Evolutionary conservation across 2,329 filamentous ascomycete species (phyloP), one percentile per base, ranked within the genome.

Genomic region (Aspergillus versicolor): DNA sequence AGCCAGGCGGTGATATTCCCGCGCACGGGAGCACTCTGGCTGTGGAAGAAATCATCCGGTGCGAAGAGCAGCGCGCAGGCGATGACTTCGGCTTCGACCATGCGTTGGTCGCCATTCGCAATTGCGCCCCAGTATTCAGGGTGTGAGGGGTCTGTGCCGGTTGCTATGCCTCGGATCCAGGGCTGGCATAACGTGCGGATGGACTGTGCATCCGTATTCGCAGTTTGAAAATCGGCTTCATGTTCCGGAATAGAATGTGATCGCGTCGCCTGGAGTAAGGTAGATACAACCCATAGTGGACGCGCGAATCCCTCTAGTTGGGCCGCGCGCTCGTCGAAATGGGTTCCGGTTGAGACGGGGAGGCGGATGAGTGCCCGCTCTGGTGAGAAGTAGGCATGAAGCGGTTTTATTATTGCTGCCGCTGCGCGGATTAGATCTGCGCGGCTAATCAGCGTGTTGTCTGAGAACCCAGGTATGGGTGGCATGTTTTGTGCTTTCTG

Each of bases 231-330:
- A 3, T 19, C 24, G 24, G 24, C 8, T 8, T 9, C 24, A 27
- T 27, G 7, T 27, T 3, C 24, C 8, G 24, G 24, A 8, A 8
- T 9, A 27, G 24, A 8, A 27, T 7, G 24, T 1, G 19, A n/a
- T 7, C 38, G 44, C 1, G 44, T n/a, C 1, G 55, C 32, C 19
- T 59, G 44, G 0, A 68, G 32, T 64, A 76, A 59, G 48, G 75
- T 9, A 69, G 75, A 57, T 32, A 71, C 37, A 43, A 65, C 44
- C 71, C 76, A 56, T 60, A 69, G 54, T 66, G 74, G 22, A 54
- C 70, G 19, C 62, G 73, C 66, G 61, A 71, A 53, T 58, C 68
- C 17, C 74, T 79, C 56, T 65, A 76, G 30, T 51, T 65, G 15
- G 57, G 70, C 63, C 6, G 60, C 61, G 15, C 48, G 17, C 30